Evolutionary conservation across 495 filamentous ascomycete genomes (phyloP), one percentile per base, ranked within the genome.

Genomic region (Astrothelium macrocarpum): DNA sequence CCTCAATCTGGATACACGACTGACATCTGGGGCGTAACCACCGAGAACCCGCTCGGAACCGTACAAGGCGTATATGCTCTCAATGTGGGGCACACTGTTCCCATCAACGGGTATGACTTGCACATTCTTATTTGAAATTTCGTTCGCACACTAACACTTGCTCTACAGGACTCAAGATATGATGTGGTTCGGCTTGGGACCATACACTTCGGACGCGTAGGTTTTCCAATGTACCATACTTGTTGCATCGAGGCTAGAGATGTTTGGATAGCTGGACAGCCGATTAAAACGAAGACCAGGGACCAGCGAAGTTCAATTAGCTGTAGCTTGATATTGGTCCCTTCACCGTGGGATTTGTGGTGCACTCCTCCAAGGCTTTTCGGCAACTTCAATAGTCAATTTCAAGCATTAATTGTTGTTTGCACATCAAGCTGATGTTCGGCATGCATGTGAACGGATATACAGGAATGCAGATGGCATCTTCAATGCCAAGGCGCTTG

Each of bases 1-100:
- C 78, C 79, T 4, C 69, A 73, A 42, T 71, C 68, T 62, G 79
- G 65, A 16, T 80, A 77, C 64, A 65, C 66, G 1, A 65, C 65
- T 23, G 58, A 67, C 29, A 64, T 66, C 20, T 69, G 65, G 63
- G 69, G 65, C 32, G 60, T 66, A 28, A 65, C 39, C 23, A 56
- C 61, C 25, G 39, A 23, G 25, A 67, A 67, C 45, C 65, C 65
- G 32, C 32, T 63, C 1, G 61, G 65, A 26, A 60, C 18, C 11
- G 66, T 64, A 5, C 61, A 68, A 64, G 63, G 64, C 31, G 43
- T 63, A 23, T 68, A 65, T 36, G 66, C 64, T 20, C 14, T 62
- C 23, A 62, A 62, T 39, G 66, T 68, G 10, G 66, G 66, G 20
- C 66, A 68, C 56, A 68, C 64, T 43, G 66, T 68, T 9, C 66